Evolutionary conservation across 2,329 filamentous ascomycete genomes (phyloP), one percentile per base, ranked within the genome.

Genomic region (Botrytis fabae): DNA sequence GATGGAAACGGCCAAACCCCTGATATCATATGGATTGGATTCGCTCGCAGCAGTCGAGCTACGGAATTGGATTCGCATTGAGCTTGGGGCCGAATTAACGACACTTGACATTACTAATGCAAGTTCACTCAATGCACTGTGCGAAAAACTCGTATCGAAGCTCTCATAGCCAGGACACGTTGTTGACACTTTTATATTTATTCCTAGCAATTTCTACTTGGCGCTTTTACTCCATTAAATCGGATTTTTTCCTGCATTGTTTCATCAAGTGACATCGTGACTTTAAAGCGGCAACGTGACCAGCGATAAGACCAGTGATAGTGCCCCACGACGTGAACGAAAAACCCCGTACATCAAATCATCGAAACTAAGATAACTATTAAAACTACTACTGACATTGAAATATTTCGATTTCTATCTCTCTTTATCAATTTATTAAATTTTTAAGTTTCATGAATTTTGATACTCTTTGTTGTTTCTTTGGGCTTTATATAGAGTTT

Each of bases 31-130:
- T 35, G 75, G 75, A 12, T 83, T 87, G 4, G 86, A 88, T 79
- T 87, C 85, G 0, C 81, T 88, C 20, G 83, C 86, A 9, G 86
- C 85, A 3, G 85, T 87, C 28, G 84, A 84, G 20, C 79, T 87
- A 7, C 82, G 86, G 16, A 86, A 84, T 75, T 87, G 85, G 85
- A 79, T 86, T 0, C 77, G 81, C 20, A 79, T 80, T 62, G 83
- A 83, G 74, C 82, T 83, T n/a, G 81, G 65, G 12, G 65, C 65
- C 16, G 65, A 54, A 38, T 20, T 61, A 32, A 61, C 32, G 22
- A 61, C 59, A 25, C 59, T 61, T 61, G 59, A 61, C 32, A 40
- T 61, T 38, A 61, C 59, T 40, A 61, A 40, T 38, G 59, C 59
- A 20, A 61, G 32, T 61, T 61, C 59, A 22, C 59, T 61, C 32